A percentile compares a stretch with the other conserved stretches of the same genome.
phyloP scores from a whole-genome alignment of 75 land plant species.

The Sequoia sempervirens region DNA sequence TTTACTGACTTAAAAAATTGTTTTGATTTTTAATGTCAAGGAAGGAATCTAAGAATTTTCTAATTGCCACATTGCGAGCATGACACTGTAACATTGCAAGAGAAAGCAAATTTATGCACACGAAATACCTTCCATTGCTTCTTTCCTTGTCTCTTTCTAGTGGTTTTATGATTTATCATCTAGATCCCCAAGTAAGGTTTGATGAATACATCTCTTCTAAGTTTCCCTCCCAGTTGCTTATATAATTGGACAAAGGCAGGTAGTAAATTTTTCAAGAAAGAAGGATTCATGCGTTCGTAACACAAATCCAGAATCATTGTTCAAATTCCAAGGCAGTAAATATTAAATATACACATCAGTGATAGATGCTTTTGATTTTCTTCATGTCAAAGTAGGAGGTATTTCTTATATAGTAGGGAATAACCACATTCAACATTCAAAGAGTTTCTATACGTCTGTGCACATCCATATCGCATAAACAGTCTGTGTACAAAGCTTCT shows the following conservation, averaged over 20 bases:
- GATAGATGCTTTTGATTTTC: not conserved
- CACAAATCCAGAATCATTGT: not conserved
- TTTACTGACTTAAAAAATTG: not conserved
- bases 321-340: not conserved
- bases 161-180: not conserved
- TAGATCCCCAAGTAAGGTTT: not conserved
- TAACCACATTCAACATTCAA: not conserved
- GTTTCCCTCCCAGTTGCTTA: not conserved
- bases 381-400: not conserved
- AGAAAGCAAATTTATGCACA: not conserved
- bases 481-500: not conserved
- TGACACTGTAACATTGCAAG: not conserved
- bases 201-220: not conserved
- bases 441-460: not conserved
- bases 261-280: too few relatives aligned
- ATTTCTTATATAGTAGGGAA: not conserved
- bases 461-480: not conserved
- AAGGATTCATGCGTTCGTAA: not conserved
- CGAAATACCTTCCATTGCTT: not conserved
- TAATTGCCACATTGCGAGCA: not conserved
- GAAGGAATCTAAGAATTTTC: not conserved
- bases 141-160: not conserved
- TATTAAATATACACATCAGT: not conserved
- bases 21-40: not conserved
- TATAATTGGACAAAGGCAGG: not conserved